These are phyloP conservation scores for Dothideomycetes sp. DNA, from an alignment of 2,329 filamentous ascomycete species.

Conservation along the genomic window DNA sequence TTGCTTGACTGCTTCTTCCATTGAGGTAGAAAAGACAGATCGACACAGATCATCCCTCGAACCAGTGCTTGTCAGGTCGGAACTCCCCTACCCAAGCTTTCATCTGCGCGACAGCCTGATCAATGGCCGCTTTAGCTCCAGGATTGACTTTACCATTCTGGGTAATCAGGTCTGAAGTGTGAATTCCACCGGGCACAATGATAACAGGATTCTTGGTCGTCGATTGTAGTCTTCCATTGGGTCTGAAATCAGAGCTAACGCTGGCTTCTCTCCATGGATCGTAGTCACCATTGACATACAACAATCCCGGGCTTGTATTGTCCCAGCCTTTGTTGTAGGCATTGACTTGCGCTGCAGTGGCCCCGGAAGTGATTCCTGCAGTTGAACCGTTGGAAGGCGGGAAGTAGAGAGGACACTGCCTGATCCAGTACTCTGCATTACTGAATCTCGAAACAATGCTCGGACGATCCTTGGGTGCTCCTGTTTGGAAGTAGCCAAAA, in stretches of 20 bases:
- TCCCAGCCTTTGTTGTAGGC: constrained; percentile 48
- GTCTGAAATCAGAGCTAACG: constrained; percentile 45
- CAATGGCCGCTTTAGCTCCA: constrained; percentile 41
- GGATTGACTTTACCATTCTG: constrained; percentile 39
- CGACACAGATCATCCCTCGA: constrained; percentile 1
- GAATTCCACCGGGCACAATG: constrained; percentile 45
- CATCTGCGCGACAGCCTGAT: constrained; percentile 42
- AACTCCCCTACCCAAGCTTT: constrained; percentile 46
- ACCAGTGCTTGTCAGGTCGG: constrained; percentile 6
- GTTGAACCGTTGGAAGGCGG: constrained; percentile 42
- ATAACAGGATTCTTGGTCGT: constrained; percentile 42
- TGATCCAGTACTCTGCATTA: constrained; percentile 43
- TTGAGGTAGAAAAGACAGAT: too few relatives aligned
- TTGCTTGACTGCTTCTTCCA: too few relatives aligned
- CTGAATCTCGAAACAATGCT: constrained; percentile 47
- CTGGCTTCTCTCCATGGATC: constrained; percentile 52
- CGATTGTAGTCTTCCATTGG: constrained; percentile 44
- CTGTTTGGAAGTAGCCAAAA: constrained; percentile 49
- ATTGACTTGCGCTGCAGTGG: constrained; percentile 43
- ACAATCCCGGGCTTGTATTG: constrained; percentile 41
- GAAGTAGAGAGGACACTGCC: constrained; percentile 49
- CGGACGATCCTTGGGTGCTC: constrained; percentile 37
- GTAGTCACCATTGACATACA: constrained; percentile 50
- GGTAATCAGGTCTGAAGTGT: constrained; percentile 47
- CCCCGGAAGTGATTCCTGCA: constrained; percentile 40